Conservation (phyloP, 2,329 filamentous ascomycete genomes). For the Hymenotorrendiella dingleyae region DNA sequence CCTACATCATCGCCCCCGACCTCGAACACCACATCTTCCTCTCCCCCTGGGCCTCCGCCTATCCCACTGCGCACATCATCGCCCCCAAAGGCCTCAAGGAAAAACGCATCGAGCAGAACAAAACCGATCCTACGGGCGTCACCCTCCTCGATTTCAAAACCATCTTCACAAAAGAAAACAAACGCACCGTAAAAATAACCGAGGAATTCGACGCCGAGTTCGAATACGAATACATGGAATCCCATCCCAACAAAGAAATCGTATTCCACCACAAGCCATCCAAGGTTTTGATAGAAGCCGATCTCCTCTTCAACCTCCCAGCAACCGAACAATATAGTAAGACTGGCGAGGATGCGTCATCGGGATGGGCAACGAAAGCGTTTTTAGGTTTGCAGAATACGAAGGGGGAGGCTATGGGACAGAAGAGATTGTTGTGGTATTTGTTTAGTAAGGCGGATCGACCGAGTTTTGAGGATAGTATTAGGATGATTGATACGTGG, state of each 20-base stretch:
- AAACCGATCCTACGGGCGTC: slow-evolving; percentile 42
- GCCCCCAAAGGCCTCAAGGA: slow-evolving; percentile 77
- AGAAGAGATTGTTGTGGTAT: slow-evolving; percentile 83
- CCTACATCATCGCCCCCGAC: slow-evolving; percentile 83
- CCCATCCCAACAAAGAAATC: slow-evolving; percentile 78
- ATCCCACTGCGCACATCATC: slow-evolving; percentile 72
- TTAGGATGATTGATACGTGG: slow-evolving; percentile 68
- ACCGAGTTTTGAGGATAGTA: slow-evolving; percentile 61
- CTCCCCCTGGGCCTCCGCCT: slow-evolving; percentile 75
- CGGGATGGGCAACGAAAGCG: slow-evolving; percentile 55
- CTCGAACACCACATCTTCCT: slow-evolving; percentile 94
- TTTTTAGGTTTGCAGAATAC: slow-evolving; percentile 54
- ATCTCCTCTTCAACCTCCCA: slow-evolving; percentile 88
- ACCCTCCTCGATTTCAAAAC: slow-evolving; percentile 50
- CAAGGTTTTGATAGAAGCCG: slow-evolving; percentile 76
- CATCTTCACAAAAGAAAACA: slow-evolving; percentile 56
- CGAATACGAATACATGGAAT: slow-evolving; percentile 75
- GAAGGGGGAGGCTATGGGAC: slow-evolving; percentile 59
- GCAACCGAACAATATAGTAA: slow-evolving; percentile 76
- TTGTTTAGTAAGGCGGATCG: slow-evolving; percentile 54
- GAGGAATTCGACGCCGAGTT: slow-evolving; percentile 84
- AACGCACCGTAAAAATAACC: slow-evolving; percentile 49
- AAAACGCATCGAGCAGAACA: slow-evolving; percentile 61
- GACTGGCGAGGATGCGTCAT: slow-evolving; percentile 45
- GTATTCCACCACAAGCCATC: slow-evolving; percentile 81